phyloP scores from a whole-genome alignment of 805 yeast species.

The Lipomyces orientalis region DNA sequence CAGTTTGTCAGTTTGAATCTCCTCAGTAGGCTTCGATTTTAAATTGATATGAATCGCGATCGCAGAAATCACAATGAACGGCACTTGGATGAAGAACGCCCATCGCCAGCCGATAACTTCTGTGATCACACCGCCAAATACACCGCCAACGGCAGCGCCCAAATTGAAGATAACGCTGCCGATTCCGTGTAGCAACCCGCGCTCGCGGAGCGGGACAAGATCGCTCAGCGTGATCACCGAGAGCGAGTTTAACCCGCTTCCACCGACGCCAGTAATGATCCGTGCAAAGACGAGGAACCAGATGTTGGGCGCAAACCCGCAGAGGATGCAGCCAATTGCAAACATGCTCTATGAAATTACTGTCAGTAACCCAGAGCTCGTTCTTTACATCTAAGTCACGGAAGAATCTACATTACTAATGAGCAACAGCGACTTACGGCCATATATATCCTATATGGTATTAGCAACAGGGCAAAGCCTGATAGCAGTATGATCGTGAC shows the following conservation, averaged over 20 bases:
- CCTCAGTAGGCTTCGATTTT: slow-evolving; percentile 31
- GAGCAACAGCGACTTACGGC: slow-evolving; percentile 31
- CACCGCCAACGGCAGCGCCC: slow-evolving; percentile 79
- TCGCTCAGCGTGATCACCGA: slow-evolving; percentile 79
- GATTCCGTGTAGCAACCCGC: slow-evolving; percentile 84
- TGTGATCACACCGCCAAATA: slow-evolving; percentile 60
- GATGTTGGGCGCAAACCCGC: slow-evolving; percentile 50
- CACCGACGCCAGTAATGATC: slow-evolving; percentile 87
- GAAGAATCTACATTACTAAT: slow-evolving; percentile 23
- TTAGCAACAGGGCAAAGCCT: background rate
- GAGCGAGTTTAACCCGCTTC: slow-evolving; percentile 83
- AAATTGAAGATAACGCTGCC: slow-evolving; percentile 75
- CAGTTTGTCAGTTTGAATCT: slow-evolving; percentile 54
- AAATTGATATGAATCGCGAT: slow-evolving; percentile 44
- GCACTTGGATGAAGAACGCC: slow-evolving; percentile 51
- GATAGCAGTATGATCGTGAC: background rate
- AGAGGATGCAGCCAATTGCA: slow-evolving; percentile 51
- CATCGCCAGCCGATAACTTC: slow-evolving; percentile 71
- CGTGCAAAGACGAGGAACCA: slow-evolving; percentile 51
- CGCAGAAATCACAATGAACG: slow-evolving; percentile 47
- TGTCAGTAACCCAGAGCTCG: slow-evolving; percentile 43
- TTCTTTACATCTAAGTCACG: slow-evolving; percentile 46
- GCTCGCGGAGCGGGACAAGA: slow-evolving; percentile 70
- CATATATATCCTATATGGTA: slow-evolving; percentile 27
- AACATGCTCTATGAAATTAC: slow-evolving; percentile 50